Evolutionary conservation across 1,284 basidiomycete species (phyloP).

Genomic region (Papiliotrema flavescens): DNA sequence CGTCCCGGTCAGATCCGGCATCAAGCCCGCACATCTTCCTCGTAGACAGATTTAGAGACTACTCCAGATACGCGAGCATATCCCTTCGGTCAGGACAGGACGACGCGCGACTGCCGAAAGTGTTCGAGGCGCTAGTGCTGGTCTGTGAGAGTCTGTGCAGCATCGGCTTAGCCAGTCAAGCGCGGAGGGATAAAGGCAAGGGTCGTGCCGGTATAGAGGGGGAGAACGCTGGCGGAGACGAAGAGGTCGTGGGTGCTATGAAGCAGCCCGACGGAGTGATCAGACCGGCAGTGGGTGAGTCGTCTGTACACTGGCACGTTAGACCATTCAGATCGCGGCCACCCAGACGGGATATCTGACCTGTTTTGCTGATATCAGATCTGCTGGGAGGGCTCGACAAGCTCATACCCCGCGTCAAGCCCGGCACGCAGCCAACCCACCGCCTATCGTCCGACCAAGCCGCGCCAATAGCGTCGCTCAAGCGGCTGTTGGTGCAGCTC

Average conservation of each 20-base stretch:
- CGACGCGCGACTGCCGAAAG: conserved; percentile 52
- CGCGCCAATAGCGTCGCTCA: conserved; percentile 64
- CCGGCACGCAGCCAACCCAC: conserved; percentile 28
- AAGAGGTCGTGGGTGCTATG: conserved; percentile 23
- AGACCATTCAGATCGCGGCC: no score
- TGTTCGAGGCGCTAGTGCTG: conserved; percentile 73
- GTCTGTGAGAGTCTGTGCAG: conserved; percentile 69
- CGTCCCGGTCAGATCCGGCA: conserved; percentile 4
- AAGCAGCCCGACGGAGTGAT: conserved; percentile 50
- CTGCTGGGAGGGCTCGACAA: conserved; percentile 64
- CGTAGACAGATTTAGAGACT: conserved; percentile 15
- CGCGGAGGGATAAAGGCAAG: conserved; percentile 10
- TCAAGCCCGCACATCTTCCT: conserved; percentile 17
- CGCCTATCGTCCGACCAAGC: conserved; percentile 38
- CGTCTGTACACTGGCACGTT: no score
- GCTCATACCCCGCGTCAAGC: conserved; percentile 70
- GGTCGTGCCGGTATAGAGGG: neutral
- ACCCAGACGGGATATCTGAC: no score
- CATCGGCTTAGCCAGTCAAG: conserved; percentile 58
- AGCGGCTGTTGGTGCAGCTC: conserved; percentile 66
- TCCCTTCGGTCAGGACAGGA: conserved; percentile 30
- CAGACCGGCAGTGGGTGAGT: conserved; percentile 61
- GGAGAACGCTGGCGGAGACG: conserved; percentile 7
- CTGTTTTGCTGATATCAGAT: conserved; percentile 34
- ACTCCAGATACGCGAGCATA: conserved; percentile 23